Evolutionary conservation across 257 asterid species (phyloP), one percentile per base, ranked within the genome.

Genomic region (Salvia hispanica): DNA sequence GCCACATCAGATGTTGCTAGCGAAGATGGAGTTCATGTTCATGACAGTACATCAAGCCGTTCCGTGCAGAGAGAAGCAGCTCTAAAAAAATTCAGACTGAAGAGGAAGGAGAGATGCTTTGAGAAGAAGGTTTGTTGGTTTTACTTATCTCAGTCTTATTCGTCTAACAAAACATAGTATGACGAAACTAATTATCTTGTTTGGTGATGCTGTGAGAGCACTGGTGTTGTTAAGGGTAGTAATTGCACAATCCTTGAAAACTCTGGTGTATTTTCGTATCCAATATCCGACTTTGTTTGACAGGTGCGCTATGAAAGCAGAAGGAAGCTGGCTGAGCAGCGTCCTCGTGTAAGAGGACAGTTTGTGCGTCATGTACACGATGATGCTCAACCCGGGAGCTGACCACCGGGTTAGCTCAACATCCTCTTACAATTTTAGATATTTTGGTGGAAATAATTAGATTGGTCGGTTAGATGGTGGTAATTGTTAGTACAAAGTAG

Each of bases 221-320:
- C 21, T 50, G 11, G 12, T 50, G 33, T 16, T 50, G 25, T 48
- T 54, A 25, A 53, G n/a, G 58, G 58, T 8, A 53, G 14, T 53
- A 5, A 53, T 53, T 36, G 8, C 37, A 9, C 40, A 18, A n/a
- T 21, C 45, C 45, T 43, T 56, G 45, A 3, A 40, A 40, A 40
- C 10, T 40, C 3, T 40, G 9, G 45, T 40, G 2, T 40, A 40
- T 9, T 40, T 7, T 25, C 3, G 3, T 40, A 15, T 6, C 51
- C 18, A 44, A n/a, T 33, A 51, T 12, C 60, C 55, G 52, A 36
- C 14, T 64, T 76, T 73, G 62, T 54, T 31, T 14, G 34, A 40
- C 80, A 91, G 97, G 97, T 91, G 58, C 66, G 96, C 16, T 91
- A 91, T 13, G 97, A 91, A 74, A 91, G 96, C 75, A 83, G 97